Percentiles rank a stretch among this genome's conserved stretches.
Conservation (phyloP, 108 stramenopile genomes). For the Schizochytrium sp. region DNA sequence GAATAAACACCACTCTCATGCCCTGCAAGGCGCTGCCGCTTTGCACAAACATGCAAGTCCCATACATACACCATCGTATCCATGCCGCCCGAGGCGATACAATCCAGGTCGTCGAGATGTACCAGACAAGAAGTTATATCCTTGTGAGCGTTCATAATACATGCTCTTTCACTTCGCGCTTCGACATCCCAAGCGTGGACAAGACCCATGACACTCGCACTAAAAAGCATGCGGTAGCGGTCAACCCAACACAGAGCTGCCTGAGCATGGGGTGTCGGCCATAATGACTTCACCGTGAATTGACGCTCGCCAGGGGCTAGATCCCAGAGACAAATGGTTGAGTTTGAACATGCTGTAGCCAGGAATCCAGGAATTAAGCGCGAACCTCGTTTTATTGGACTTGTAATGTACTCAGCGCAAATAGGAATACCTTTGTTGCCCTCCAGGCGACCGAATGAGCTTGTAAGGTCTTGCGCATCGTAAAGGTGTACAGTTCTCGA, state of each 20-base stretch:
- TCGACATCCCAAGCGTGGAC: conserved; percentile 55
- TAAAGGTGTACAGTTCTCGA: conserved; percentile 43
- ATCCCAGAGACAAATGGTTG: conserved; percentile 14
- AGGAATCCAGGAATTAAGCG: neutral
- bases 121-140: conserved; percentile 74
- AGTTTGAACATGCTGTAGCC: conserved; percentile 54
- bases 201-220: conserved; percentile 51
- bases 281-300: conserved; percentile 29
- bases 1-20: conserved; percentile 76
- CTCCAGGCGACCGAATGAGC: conserved; percentile 15
- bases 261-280: conserved; percentile 37
- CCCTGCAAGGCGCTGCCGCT: conserved; percentile 69
- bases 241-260: conserved; percentile 41
- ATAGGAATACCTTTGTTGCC: conserved; percentile 59
- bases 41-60: conserved; percentile 74
- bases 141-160: conserved; percentile 66
- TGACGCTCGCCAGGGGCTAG: conserved; percentile 56
- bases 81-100: conserved; percentile 72
- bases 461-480: conserved; percentile 50
- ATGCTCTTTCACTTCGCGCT: conserved; percentile 14
- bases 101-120: conserved; percentile 70
- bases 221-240: conserved; percentile 8
- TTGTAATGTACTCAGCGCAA: conserved; percentile 36
- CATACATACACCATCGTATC: conserved; percentile 75
- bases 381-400: neutral